These are phyloP conservation scores for Aspergillus ruber DNA, from an alignment of 2,329 filamentous ascomycete genomes.

Conservation along the genomic window DNA sequence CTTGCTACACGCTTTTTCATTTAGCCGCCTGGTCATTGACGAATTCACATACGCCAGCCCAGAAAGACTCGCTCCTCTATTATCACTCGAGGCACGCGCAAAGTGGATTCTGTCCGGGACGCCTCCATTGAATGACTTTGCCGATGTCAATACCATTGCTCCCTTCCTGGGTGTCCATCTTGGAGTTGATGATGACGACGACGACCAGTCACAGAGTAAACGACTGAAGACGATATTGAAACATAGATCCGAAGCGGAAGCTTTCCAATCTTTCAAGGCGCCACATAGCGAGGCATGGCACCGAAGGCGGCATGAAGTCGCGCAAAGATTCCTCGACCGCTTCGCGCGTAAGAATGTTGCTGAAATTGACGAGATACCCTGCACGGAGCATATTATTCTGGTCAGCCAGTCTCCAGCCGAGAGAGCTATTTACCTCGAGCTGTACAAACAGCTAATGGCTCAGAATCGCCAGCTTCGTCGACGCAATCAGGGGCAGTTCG, in stretches of 20 bases:
- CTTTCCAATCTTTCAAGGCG: constrained; percentile 49
- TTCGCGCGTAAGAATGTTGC: constrained; percentile 47
- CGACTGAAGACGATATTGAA: constrained; percentile 33
- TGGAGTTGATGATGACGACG: constrained; percentile 47
- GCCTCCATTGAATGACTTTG: constrained; percentile 52
- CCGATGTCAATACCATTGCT: constrained; percentile 55
- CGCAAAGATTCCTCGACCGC: constrained; percentile 50
- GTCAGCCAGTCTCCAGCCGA: constrained; percentile 44
- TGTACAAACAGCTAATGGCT: constrained; percentile 48
- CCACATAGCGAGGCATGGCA: constrained; percentile 49
- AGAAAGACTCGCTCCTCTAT: constrained; percentile 38
- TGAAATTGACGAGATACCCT: constrained; percentile 41
- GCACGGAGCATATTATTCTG: constrained; percentile 38
- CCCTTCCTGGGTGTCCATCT: constrained; percentile 50
- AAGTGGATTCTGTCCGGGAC: constrained; percentile 61
- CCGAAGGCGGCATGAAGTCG: constrained; percentile 43
- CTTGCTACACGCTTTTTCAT: constrained; percentile 55
- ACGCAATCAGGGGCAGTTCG: constrained; percentile 17
- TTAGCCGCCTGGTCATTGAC: constrained; percentile 56
- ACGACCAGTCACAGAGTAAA: constrained; percentile 39
- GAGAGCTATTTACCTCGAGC: constrained; percentile 48
- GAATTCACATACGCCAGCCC: constrained; percentile 55
- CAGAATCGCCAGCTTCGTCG: constrained; percentile 41
- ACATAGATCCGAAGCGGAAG: constrained; percentile 41
- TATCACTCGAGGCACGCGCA: constrained; percentile 44